Conservation (phyloP, 306 rosid genomes). For the Fragaria ananassa region DNA sequence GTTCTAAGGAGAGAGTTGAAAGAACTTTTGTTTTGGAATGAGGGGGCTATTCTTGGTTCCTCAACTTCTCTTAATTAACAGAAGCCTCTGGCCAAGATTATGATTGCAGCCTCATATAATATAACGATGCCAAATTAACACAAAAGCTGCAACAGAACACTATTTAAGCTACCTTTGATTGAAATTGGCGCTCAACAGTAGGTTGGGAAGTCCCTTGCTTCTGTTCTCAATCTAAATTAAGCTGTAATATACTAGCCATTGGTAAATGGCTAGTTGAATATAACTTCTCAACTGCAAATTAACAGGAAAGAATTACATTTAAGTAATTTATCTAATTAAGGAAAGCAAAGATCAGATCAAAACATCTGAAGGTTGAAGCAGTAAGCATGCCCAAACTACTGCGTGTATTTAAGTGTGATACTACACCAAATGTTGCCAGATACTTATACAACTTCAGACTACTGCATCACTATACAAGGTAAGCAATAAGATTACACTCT, state of each 20-base stretch:
- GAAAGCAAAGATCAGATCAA: background rate
- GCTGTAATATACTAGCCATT: background rate
- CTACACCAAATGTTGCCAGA: background rate
- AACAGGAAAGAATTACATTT: too few relatives aligned
- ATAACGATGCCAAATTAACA: too few relatives aligned
- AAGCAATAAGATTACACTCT: background rate
- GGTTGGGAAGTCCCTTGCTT: too few relatives aligned
- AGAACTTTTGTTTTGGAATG: too few relatives aligned
- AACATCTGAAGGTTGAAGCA: background rate
- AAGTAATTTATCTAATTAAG: background rate
- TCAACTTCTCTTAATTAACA: background rate
- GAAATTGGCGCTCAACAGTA: too few relatives aligned
- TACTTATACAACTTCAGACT: background rate
- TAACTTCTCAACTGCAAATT: background rate
- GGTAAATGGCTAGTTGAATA: too few relatives aligned
- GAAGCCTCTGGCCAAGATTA: too few relatives aligned
- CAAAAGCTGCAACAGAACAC: too few relatives aligned
- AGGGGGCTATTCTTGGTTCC: background rate
- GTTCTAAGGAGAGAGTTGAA: too few relatives aligned
- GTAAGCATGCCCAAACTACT: background rate
- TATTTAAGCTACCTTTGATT: too few relatives aligned
- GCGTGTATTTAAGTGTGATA: background rate
- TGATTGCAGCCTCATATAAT: too few relatives aligned
- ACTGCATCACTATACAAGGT: background rate
- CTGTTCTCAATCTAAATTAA: background rate